Percentiles rank a stretch among this genome's conserved stretches.
Conservation (phyloP, 345 rosid species). For the Heritiera littoralis region DNA sequence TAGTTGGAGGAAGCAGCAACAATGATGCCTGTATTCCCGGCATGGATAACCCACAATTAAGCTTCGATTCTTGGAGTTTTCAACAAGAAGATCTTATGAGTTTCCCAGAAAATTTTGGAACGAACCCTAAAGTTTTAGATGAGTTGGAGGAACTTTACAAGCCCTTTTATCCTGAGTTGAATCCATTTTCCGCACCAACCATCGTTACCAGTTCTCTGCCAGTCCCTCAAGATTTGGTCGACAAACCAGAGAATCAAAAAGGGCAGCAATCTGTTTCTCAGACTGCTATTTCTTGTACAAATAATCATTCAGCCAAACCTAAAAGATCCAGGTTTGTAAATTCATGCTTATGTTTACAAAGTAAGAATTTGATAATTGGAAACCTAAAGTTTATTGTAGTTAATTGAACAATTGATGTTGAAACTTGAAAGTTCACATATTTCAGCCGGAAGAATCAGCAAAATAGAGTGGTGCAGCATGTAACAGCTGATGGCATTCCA, state of each 20-base stretch:
- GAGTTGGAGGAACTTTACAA: slow-evolving; percentile 46
- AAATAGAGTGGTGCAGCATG: slow-evolving; percentile 55
- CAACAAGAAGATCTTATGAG: slow-evolving; percentile 25
- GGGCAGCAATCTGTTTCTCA: slow-evolving; percentile 28
- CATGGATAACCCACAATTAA: slow-evolving; percentile 29
- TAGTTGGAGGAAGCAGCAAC: slow-evolving; percentile 45
- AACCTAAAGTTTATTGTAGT: background rate
- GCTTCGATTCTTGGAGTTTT: slow-evolving; percentile 33
- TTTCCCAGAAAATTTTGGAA: slow-evolving; percentile 36
- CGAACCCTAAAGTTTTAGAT: slow-evolving; percentile 36
- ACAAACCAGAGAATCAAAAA: slow-evolving; percentile 28
- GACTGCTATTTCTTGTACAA: slow-evolving; percentile 20
- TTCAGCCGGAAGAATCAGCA: slow-evolving; percentile 54
- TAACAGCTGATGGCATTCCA: slow-evolving; percentile 47
- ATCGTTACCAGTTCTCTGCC: slow-evolving; percentile 35
- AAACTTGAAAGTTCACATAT: background rate
- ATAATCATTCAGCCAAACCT: slow-evolving; percentile 25
- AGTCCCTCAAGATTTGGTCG: slow-evolving; percentile 32
- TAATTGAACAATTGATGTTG: background rate
- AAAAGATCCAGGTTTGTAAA: slow-evolving; percentile 46
- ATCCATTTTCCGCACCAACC: slow-evolving; percentile 42
- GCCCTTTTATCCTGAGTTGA: slow-evolving; percentile 41
- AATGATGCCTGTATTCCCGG: slow-evolving; percentile 24
- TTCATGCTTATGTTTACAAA: background rate
- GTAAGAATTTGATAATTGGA: background rate